phyloP scores from a whole-genome alignment of 169 alveolate genomes.

The Eimeria sp. region DNA sequence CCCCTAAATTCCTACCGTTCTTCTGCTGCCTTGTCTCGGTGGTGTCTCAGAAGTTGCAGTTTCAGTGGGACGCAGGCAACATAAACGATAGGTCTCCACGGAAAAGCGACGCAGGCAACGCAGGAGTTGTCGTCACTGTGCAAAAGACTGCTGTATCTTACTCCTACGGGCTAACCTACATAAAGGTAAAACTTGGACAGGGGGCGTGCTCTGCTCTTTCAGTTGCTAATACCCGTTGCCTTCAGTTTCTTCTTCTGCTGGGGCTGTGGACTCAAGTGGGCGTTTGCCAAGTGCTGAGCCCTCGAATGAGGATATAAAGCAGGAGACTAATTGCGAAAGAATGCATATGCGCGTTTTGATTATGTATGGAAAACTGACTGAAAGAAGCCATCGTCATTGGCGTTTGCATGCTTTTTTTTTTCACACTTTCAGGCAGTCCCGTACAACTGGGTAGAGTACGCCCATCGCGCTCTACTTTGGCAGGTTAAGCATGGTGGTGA shows the following conservation, averaged over 20 bases:
- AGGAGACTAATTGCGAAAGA: background rate
- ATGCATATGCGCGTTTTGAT: background rate
- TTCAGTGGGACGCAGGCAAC: conserved; percentile 74
- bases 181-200: conserved; percentile 9
- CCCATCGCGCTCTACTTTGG: conserved; percentile 72
- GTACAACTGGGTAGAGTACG: conserved; percentile 71
- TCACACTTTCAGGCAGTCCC: conserved; percentile 72
- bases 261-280: background rate
- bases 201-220: background rate
- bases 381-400: background rate
- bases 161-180: conserved; percentile 60
- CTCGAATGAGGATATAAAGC: background rate
- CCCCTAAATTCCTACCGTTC: background rate
- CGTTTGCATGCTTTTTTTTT: background rate
- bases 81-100: conserved; percentile 43
- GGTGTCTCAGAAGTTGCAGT: conserved; percentile 71
- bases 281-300: background rate
- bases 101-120: conserved; percentile 76
- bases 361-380: background rate
- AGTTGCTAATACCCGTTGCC: background rate
- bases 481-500: conserved; percentile 70
- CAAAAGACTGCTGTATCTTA: conserved; percentile 74
- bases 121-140: conserved; percentile 72
- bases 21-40: background rate
- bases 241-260: background rate